These are phyloP conservation scores for Xerocomus amazonicus DNA, from an alignment of 1,284 basidiomycete species.

Conservation along the genomic window DNA sequence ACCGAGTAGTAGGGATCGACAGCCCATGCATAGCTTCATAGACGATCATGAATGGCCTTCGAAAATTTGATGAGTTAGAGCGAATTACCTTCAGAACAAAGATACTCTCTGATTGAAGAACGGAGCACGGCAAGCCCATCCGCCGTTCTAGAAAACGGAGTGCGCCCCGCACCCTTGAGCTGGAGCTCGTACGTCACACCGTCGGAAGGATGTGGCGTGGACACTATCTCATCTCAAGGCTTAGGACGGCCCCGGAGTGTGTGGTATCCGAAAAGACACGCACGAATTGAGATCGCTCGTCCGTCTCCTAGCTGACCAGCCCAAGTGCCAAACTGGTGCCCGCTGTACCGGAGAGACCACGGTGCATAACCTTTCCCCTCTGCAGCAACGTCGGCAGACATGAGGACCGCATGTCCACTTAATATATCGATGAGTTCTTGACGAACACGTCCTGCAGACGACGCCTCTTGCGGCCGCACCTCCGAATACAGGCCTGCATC, in stretches of 20 bases:
- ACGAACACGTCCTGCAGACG: constrained; percentile 45
- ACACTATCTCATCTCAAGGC: constrained; percentile 45
- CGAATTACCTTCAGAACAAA: constrained; percentile 73
- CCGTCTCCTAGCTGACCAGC: constrained; percentile 98
- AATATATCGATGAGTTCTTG: constrained; percentile 78
- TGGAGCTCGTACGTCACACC: constrained; percentile 78
- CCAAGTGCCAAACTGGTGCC: constrained; percentile 91
- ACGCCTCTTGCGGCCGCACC: constrained; percentile 22
- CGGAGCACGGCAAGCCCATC: constrained; percentile 93
- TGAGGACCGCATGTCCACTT: constrained; percentile 73
- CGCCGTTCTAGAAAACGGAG: constrained; percentile 87
- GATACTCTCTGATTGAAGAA: constrained; percentile 89
- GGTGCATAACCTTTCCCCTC: constrained; percentile 64
- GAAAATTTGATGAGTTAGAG: constrained; percentile 5
- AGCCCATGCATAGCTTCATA: constrained; percentile 80
- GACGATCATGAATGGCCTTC: not conserved
- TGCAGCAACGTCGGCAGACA: constrained; percentile 42
- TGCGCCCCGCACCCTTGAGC: constrained; percentile 91
- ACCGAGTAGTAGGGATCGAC: constrained; percentile 84
- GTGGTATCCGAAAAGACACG: constrained; percentile 25
- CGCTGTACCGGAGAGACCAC: constrained; percentile 85
- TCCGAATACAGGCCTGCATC: constrained; percentile 20
- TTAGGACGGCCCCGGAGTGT: constrained; percentile 1
- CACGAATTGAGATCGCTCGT: constrained; percentile 83
- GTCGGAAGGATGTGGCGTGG: constrained; percentile 65